Percentiles rank a stretch among this genome's conserved stretches.
Evolutionary conservation across 768 basidiomycete species (phyloP).

Genomic region (Mycena vitilis): DNA sequence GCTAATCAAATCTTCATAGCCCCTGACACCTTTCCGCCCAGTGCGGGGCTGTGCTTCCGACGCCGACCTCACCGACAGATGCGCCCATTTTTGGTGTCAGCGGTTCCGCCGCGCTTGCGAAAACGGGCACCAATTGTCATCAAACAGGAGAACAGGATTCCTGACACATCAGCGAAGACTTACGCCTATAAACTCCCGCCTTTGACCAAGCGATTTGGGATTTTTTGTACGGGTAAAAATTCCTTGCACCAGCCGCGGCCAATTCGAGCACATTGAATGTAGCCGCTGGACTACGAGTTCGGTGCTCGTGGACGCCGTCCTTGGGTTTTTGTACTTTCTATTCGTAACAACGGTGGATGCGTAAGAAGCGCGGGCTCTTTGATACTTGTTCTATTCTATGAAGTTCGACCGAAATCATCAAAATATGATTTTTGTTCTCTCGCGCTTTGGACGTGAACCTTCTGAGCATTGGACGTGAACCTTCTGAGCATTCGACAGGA

Average conservation of each 20-base stretch:
- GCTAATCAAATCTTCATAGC: conserved; percentile 5
- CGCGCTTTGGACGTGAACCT: no score
- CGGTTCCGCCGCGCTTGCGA: background rate
- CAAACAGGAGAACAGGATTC: conserved; percentile 23
- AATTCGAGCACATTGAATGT: no score
- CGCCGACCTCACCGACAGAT: background rate
- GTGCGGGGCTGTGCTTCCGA: background rate
- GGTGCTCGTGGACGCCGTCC: no score
- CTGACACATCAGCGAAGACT: background rate
- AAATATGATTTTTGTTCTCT: no score
- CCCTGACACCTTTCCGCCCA: conserved; percentile 24
- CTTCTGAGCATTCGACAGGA: no score
- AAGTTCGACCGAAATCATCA: no score
- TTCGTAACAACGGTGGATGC: no score
- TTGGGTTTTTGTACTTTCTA: no score
- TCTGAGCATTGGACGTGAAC: no score
- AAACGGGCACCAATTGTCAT: conserved; percentile 13
- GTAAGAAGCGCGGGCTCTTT: no score
- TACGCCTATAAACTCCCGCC: conserved; percentile 27
- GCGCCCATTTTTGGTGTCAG: background rate
- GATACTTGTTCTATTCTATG: no score
- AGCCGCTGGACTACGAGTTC: no score
- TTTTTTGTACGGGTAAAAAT: conserved; percentile 30
- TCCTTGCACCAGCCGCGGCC: conserved; percentile 23
- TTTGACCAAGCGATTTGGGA: conserved; percentile 32